Evolutionary conservation across 2,329 filamentous ascomycete genomes (phyloP).

Genomic region (Exophiala lecanii-corni): DNA sequence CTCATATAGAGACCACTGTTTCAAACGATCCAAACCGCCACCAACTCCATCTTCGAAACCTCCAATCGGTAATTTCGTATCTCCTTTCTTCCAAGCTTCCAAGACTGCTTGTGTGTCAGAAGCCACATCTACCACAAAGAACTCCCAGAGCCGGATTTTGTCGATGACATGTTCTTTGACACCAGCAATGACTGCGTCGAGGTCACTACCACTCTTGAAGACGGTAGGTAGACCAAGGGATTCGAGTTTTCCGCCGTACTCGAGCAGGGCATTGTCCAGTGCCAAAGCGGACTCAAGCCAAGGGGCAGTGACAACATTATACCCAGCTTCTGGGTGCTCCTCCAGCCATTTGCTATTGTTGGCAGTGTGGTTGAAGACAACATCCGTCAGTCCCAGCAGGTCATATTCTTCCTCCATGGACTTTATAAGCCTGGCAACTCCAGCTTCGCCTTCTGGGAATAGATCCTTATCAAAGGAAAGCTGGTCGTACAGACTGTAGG

Average conservation of each 20-base stretch:
- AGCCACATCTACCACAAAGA: slow-evolving; percentile 78
- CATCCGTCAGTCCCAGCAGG: slow-evolving; percentile 84
- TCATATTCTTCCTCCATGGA: slow-evolving; percentile 82
- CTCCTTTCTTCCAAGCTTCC: slow-evolving; percentile 64
- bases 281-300: slow-evolving; percentile 64
- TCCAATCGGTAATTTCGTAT: slow-evolving; percentile 52
- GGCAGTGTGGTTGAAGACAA: slow-evolving; percentile 97
- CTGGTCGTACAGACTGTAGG: slow-evolving; percentile 95
- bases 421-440: slow-evolving; percentile 69
- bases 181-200: slow-evolving; percentile 75
- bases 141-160: slow-evolving; percentile 83
- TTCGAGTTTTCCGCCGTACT: slow-evolving; percentile 59
- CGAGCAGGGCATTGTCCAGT: slow-evolving; percentile 68
- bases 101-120: slow-evolving; percentile 64
- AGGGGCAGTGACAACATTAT: slow-evolving; percentile 87
- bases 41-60: slow-evolving; percentile 43
- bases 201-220: slow-evolving; percentile 65
- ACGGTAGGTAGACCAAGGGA: slow-evolving; percentile 70
- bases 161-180: slow-evolving; percentile 77
- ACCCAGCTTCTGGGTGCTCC: slow-evolving; percentile 90
- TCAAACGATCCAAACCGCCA: slow-evolving; percentile 50
- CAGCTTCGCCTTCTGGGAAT: slow-evolving; percentile 80
- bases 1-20: slow-evolving; percentile 51
- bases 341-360: slow-evolving; percentile 93
- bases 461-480: slow-evolving; percentile 73